Base-by-base conservation (phyloP, 139 green algal genomes). In the Chlamydomonas sp. region DNA sequence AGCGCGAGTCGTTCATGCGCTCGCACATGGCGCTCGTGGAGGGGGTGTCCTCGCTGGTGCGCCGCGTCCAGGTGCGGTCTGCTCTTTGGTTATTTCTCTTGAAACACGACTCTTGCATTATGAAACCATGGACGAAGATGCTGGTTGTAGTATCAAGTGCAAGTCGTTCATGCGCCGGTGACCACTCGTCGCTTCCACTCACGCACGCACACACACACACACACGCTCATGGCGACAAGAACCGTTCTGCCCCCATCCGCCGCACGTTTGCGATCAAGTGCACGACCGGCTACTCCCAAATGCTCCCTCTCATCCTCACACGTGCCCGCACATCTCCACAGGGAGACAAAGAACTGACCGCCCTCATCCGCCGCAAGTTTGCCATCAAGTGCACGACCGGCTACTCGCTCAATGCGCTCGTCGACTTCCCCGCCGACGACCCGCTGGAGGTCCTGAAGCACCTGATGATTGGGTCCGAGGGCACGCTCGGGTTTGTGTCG, bases 231-330 rank as follows among this genome's bases (percentile, higher is more conserved):
- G 20, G 76, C 0, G 92, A 98, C 85, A 63, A 73, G 26, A 79
- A 95, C 72, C 89, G 97, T 30, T 81, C 83, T 34, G 84, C 85
- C 50, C 85, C 96, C 58, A 97, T 98, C 76, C 76, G 89, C 58
- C 84, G 89, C 76, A 98, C 97, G 87, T 97, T 97, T 76, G 83
- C 90, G 65, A 98, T 98, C 88, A 98, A 98, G 89, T 98, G 93
- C 85, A 98, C 93, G 66, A 98, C 92, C 34, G 91, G 91, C 43
- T 20, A n/a, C n/a, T n/a, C n/a, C n/a, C n/a, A n/a, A 20, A 54
- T 54, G 43, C 43, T 54, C 43, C 31, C 60, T 24, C 10, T 47
- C 33, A 22, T 49, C 35, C 5, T 13, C 1, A 16, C 13, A 36
- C 36, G 77, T 35, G 50, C 50, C 28, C n/a, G 0, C 89, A 96